These are phyloP conservation scores for Elongisporangium undulatum DNA, from an alignment of 352 stramenopile species.

Conservation along the genomic window DNA sequence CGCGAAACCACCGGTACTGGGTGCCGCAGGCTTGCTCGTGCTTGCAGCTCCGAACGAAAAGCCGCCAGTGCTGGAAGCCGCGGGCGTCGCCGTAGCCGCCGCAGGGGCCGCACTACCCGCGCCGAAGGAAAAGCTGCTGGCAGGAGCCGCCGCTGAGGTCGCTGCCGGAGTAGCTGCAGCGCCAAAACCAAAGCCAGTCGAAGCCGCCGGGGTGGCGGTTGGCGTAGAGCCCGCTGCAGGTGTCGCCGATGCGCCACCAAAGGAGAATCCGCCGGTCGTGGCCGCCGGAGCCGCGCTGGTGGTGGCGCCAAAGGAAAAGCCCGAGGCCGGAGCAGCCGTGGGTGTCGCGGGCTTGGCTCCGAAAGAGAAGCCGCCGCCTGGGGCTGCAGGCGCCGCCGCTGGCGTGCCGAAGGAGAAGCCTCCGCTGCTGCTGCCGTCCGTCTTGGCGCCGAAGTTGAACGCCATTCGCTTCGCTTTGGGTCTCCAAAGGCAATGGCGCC, in stretches of 20 bases:
- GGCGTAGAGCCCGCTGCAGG: slow-evolving; percentile 7
- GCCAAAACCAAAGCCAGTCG: slow-evolving; percentile 5
- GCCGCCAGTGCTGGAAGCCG: slow-evolving; percentile 7
- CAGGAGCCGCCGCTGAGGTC: slow-evolving; percentile 4
- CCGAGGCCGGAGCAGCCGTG: slow-evolving; percentile 5
- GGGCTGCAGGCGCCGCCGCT: slow-evolving; percentile 1
- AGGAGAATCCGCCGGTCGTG: slow-evolving; percentile 12
- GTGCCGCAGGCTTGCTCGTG: slow-evolving; percentile 2
- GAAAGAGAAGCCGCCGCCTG: slow-evolving; percentile 15
- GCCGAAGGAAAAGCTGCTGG: slow-evolving; percentile 22
- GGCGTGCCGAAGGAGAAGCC: slow-evolving; percentile 28
- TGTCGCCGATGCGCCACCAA: slow-evolving; percentile 9
- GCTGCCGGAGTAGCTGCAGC: slow-evolving; percentile 3
- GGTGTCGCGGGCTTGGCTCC: slow-evolving; percentile 10
- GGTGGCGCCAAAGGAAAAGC: slow-evolving; percentile 23
- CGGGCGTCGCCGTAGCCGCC: background rate
- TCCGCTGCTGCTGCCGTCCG: slow-evolving; percentile 12
- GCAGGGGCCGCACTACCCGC: slow-evolving; percentile 2
- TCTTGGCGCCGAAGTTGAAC: slow-evolving; percentile 28
- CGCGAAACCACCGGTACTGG: slow-evolving; percentile 2
- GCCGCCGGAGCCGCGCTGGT: background rate
- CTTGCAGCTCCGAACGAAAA: slow-evolving; percentile 32
- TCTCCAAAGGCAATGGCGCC: background rate
- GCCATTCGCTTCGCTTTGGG: slow-evolving; percentile 14
- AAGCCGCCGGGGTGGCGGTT: background rate